Evolutionary conservation across 192 early-diverging fungal species (phyloP), one percentile per base, ranked within the genome.

Genomic region (Chytriomyces sp.): DNA sequence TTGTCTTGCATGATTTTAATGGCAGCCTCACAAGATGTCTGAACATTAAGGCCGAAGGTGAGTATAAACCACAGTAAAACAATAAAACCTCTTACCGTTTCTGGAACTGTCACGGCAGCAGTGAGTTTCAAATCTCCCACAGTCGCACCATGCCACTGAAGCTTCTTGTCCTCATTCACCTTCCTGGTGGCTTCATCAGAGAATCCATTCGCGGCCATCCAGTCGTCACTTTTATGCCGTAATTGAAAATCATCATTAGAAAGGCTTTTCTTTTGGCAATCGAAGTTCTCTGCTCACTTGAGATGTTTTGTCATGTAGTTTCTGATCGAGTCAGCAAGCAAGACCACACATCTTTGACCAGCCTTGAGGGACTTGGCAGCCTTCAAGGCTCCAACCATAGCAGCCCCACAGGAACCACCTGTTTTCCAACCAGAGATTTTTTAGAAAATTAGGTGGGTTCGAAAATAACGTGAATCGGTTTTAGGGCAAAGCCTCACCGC

Each of bases 241-340:
- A n/a, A 69, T 44, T 3, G 13, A 50, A 24, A 71, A 13, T 57
- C 5, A 69, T 46, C 48, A 48, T 13, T 5, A 81, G 16, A 61
- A 79, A 5, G 6, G n/a, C 16, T 23, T 6, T 62, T 43, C 57
- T n/a, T 59, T 47, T 26, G 20, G 45, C 59, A 13, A 23, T 20
- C 35, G 50, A 9, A 53, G 18, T 13, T 35, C 65, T 50, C 20
- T 11, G 60, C 80, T 61, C 50, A 85, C 84, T 93, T 96, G 80
- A 99, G 91, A 86, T 97, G 97, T 84, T 98, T 98, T 79, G 96
- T 95, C 97, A 99, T 99, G 90, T 98, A 99, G 89, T 99, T 99
- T 69, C 97, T 90, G 71, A 98, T 96, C 11, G 96, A 97, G 85
- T 99, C 98, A 45, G 98, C 92, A 61, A 99, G 82, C n/a, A 99